These are phyloP conservation scores for Conringia planisiliqua DNA, from an alignment of 345 rosid genomes.

Conservation along the genomic window DNA sequence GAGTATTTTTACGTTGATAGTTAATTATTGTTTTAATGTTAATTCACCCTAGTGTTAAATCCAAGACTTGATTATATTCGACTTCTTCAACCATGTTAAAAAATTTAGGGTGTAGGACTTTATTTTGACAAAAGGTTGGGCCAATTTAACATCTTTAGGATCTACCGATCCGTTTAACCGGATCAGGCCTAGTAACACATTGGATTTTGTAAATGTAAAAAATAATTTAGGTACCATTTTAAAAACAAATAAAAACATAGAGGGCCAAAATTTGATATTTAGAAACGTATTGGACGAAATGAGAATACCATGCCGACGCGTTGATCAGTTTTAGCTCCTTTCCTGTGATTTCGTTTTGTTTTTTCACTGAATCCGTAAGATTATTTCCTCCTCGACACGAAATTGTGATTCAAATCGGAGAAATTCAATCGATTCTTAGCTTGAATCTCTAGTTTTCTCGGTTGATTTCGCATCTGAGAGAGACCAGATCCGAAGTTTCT, in stretches of 20 bases:
- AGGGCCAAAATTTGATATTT: constrained; percentile 2
- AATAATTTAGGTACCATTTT: background rate
- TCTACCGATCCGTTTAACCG: no score
- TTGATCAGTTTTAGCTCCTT: constrained; percentile 24
- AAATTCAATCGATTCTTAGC: background rate
- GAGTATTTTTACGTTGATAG: no score
- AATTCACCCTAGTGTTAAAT: no score
- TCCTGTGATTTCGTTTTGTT: background rate
- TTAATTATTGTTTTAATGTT: no score
- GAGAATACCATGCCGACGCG: constrained; percentile 11
- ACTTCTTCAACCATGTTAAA: no score
- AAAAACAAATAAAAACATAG: background rate
- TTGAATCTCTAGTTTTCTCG: background rate
- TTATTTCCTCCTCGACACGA: background rate
- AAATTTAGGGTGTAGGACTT: no score
- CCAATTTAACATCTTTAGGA: no score
- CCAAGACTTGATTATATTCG: no score
- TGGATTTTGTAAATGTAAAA: no score
- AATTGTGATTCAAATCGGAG: background rate
- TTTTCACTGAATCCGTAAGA: background rate
- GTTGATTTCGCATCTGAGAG: constrained; percentile 7
- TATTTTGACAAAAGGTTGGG: no score
- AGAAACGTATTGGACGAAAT: constrained; percentile 14
- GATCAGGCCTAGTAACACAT: no score
- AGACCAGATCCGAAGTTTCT: constrained; percentile 29